phyloP scores from a whole-genome alignment of 1,284 basidiomycete species.

The Trametes pubescens region DNA sequence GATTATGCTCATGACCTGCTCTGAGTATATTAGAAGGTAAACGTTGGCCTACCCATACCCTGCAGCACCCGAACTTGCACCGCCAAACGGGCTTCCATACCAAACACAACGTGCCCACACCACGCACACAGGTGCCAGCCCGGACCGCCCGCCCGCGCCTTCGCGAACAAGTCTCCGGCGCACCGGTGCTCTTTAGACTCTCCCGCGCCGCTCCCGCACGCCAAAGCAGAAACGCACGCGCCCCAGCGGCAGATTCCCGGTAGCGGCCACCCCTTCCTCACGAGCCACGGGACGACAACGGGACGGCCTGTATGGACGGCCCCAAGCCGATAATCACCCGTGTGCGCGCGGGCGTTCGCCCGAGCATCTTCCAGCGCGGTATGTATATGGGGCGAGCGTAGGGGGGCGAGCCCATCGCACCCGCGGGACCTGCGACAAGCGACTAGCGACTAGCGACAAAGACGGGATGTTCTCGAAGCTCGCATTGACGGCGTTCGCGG shows the following conservation, averaged over 20 bases:
- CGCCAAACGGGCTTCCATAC: background rate
- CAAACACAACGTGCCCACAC: background rate
- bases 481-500: slow-evolving; percentile 24
- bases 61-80: background rate
- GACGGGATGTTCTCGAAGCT: slow-evolving; percentile 29
- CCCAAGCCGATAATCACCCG: slow-evolving; percentile 11
- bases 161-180: background rate
- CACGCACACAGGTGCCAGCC: background rate
- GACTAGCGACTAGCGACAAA: background rate
- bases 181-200: background rate
- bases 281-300: background rate
- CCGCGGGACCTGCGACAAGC: background rate
- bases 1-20: no score
- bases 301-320: background rate
- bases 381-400: slow-evolving; percentile 7
- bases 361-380: slow-evolving; percentile 22
- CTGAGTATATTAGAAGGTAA: background rate
- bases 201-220: background rate
- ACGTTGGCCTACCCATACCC: background rate
- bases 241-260: background rate
- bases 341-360: background rate
- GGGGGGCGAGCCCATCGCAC: no score
- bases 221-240: background rate
- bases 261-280: background rate
- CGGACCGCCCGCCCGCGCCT: background rate